Evolutionary conservation across 345 rosid species (phyloP), one percentile per base, ranked within the genome.

Genomic region (Eucalyptus cladocalyx): DNA sequence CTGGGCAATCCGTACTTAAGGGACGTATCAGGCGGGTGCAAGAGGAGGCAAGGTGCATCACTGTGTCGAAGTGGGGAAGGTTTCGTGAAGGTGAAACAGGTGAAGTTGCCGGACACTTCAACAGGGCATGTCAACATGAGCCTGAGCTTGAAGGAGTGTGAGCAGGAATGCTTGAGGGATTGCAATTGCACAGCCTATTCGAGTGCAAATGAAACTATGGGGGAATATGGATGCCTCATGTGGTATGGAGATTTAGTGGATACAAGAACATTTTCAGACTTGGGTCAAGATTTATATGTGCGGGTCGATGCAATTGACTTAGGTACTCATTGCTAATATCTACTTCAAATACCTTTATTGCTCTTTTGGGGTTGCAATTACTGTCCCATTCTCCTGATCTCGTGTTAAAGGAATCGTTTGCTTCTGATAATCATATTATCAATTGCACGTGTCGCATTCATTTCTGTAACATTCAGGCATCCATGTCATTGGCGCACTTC

Each of bases 231-330:
- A 13, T 96, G 98, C 88, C 90, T 96, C 90, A 93, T 90, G 2
- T 95, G 96, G 95, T 91, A 92, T 15, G 94, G 94, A 0, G 91
- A 91, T 76, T 89, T 95, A 90, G 37, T 91, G 67, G 98, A 95
- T 89, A 90, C 92, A 5, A 90, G 95, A 47, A 11, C 15, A 40
- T 60, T 32, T 87, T 87, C 88, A 60, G 34, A 40, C 18, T 18
- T 50, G 21, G 88, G 80, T 32, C 86, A 89, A 23, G 67, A 86
- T 69, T 62, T 89, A 34, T 86, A 62, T 45, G 58, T 89, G 32
- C 81, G 90, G 13, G 90, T 89, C 16, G 50, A 89, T 89, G 87
- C 88, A 60, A 81, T 5, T 26, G 42, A 51, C 9, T 50, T 76
- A 76, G 89, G 89, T 88, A 88, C 15, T 51, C 24, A 8, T 12